Evolutionary conservation across 2,329 filamentous ascomycete genomes (phyloP).

Genomic region (Penicillium nordicum): DNA sequence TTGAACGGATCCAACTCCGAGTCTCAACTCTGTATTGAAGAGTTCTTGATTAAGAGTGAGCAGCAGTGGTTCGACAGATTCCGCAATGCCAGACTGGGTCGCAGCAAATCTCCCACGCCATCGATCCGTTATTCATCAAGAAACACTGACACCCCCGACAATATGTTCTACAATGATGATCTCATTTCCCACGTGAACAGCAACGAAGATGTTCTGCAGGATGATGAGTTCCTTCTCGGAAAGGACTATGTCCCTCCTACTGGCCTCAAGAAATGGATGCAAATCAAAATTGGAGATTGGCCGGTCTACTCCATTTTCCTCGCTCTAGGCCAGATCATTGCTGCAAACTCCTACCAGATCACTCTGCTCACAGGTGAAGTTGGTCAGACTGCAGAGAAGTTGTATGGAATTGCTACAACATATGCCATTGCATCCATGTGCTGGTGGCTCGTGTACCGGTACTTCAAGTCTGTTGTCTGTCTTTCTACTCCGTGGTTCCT

Average conservation of each 20-base stretch:
- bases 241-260: slow-evolving; percentile 56
- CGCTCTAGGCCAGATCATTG: slow-evolving; percentile 60
- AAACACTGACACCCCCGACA: slow-evolving; percentile 36
- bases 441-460: slow-evolving; percentile 63
- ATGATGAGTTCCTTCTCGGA: slow-evolving; percentile 57
- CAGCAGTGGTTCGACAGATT: slow-evolving; percentile 64
- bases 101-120: slow-evolving; percentile 41
- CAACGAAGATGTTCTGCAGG: slow-evolving; percentile 33
- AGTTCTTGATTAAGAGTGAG: slow-evolving; percentile 63
- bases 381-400: slow-evolving; percentile 56
- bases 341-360: slow-evolving; percentile 65
- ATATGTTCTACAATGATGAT: slow-evolving; percentile 41
- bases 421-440: slow-evolving; percentile 57
- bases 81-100: slow-evolving; percentile 57
- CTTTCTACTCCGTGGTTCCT: slow-evolving; percentile 60
- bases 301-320: slow-evolving; percentile 62
- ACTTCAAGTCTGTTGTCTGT: slow-evolving; percentile 54
- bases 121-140: slow-evolving; percentile 32
- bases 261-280: slow-evolving; percentile 55
- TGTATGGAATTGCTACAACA: slow-evolving; percentile 59
- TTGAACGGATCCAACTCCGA: slow-evolving; percentile 58
- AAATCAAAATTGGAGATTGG: slow-evolving; percentile 59
- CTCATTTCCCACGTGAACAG: slow-evolving; percentile 28
- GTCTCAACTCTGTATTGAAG: slow-evolving; percentile 60
- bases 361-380: slow-evolving; percentile 65